phyloP scores from a whole-genome alignment of 208 protist genomes.

The Acanthamoeba healyi region DNA sequence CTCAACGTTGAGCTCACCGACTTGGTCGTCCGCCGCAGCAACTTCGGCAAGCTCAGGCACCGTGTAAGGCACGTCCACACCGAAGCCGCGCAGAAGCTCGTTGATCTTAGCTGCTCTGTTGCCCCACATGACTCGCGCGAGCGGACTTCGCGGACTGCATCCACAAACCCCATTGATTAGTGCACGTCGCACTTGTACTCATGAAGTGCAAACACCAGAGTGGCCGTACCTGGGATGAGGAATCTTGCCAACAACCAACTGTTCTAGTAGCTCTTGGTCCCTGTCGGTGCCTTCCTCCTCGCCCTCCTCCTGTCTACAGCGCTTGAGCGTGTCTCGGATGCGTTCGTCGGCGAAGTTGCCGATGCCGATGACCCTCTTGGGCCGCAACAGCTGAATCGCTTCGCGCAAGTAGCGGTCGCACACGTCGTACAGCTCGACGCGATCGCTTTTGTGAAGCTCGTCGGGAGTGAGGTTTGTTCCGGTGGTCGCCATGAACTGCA shows the following conservation, averaged over 20 bases:
- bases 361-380: constrained; percentile 11
- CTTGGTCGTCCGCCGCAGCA: background rate
- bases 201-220: too few relatives aligned
- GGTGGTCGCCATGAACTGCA: constrained; percentile 34
- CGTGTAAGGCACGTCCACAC: background rate
- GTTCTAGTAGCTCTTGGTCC: background rate
- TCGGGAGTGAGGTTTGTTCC: constrained; percentile 55
- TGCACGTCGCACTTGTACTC: too few relatives aligned
- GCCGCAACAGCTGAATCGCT: background rate
- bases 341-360: constrained; percentile 67
- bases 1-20: background rate
- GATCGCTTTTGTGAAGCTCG: background rate
- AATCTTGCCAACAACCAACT: constrained; percentile 20
- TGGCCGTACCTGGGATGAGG: constrained; percentile 33
- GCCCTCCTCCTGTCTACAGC: background rate
- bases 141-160: constrained; percentile 19
- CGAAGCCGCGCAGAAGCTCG: constrained; percentile 3
- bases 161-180: background rate
- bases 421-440: background rate
- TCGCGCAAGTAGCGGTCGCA: constrained; percentile 18
- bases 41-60: background rate
- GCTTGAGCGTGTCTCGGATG: background rate
- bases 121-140: background rate
- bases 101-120: background rate
- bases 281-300: background rate